phyloP scores from a whole-genome alignment of 768 basidiomycete genomes.

The Dictyophora rubrovolvata region DNA sequence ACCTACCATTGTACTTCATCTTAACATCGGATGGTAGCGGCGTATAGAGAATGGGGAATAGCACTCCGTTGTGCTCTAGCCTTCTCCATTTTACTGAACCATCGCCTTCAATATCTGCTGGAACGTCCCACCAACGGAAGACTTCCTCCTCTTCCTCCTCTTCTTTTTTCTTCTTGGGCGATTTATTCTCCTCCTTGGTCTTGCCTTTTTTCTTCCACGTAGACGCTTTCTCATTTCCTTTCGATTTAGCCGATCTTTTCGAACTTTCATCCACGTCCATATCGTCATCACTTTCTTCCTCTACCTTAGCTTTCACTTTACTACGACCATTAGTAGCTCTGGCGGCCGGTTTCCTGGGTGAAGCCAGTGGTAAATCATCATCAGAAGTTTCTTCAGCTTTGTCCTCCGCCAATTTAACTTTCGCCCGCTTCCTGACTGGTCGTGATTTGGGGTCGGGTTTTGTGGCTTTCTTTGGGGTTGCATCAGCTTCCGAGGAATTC shows the following conservation, averaged over 20 bases:
- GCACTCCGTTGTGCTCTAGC: constrained; percentile 88
- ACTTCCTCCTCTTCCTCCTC: constrained; percentile 61
- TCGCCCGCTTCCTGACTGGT: constrained; percentile 34
- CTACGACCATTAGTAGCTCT: background rate
- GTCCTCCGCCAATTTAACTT: constrained; percentile 27
- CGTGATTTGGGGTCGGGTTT: constrained; percentile 35
- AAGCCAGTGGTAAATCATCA: constrained; percentile 22
- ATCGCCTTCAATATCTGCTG: constrained; percentile 51
- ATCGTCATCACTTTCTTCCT: constrained; percentile 2
- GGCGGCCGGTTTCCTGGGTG: constrained; percentile 15
- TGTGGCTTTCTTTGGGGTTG: constrained; percentile 34
- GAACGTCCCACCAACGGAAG: constrained; percentile 69
- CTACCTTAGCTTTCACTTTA: constrained; percentile 19
- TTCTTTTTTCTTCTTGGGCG: constrained; percentile 42
- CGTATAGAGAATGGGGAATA: constrained; percentile 93
- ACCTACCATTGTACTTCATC: constrained; percentile 90
- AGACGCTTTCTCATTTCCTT: constrained; percentile 28
- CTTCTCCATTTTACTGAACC: constrained; percentile 86
- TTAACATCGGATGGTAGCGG: constrained; percentile 72
- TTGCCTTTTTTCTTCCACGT: constrained; percentile 46
- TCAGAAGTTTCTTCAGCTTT: constrained; percentile 19
- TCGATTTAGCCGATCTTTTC: constrained; percentile 35
- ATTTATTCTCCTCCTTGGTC: constrained; percentile 37
- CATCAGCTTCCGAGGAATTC: constrained; percentile 33
- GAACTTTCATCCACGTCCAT: constrained; percentile 11